Base-by-base conservation (phyloP, 2,329 filamentous ascomycete genomes). In the Endocalyx cinctus region DNA sequence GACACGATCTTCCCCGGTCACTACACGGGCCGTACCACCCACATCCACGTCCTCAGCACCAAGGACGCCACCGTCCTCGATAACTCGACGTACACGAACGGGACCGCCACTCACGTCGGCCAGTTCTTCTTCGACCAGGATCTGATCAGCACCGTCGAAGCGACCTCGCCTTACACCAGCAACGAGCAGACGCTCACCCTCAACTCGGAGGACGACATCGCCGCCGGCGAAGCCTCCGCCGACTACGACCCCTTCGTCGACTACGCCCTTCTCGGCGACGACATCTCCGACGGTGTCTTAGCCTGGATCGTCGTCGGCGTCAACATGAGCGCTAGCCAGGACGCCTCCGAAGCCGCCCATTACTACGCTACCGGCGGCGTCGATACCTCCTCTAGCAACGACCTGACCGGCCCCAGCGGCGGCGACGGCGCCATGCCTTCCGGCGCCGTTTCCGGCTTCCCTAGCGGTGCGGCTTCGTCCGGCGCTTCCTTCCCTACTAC, bases 81-180 rank as follows among this genome's bases (percentile, higher is more conserved):
- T 15, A 69, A 69, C 48, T 47, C 70, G 49, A 71, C 69, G 34
- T 72, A 74, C 41, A 55, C 57, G 25, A 41, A 38, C 35, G 71
- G 65, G 39, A 63, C 64, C n/a, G 67, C 74, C 37, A 69, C 72
- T 6, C 77, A 83, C 57, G 66, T 82, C 25, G 78, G 79, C n/a
- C 79, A 84, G 52, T 50, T 79, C 31, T 83, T 77, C 66, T 78
- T 79, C 52, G 75, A 82, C 53, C 70, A 81, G 51, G 62, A 64
- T 41, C 67, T 83, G 8, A 67, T 76, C 43, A 46, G 47, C 17
- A 42, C 60, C 25, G 73, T 82, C 34, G 69, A 77, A 39, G 52
- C 54, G 10, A 60, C 57, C 1, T 38, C 50, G 1, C 69, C 72
- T 1, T 75, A 76, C 54, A 52, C 39, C 5, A 52, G 52, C 36